Conservation (phyloP, 2,329 filamentous ascomycete genomes). For the Cytospora schulzeri region DNA sequence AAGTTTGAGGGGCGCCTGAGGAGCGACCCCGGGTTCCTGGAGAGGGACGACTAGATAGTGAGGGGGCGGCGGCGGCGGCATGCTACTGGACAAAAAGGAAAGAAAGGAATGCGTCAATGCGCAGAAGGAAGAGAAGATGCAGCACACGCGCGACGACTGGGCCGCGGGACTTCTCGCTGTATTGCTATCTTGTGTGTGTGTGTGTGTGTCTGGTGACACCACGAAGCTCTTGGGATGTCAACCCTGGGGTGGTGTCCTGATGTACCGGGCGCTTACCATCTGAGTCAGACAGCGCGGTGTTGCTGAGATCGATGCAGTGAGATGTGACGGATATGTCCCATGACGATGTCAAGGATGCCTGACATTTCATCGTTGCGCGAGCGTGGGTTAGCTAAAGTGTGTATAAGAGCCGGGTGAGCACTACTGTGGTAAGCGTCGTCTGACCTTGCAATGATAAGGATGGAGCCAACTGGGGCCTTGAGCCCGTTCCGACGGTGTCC, state of each 20-base stretch:
- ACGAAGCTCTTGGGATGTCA: background rate
- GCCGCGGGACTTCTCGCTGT: background rate
- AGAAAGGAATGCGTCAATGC: background rate
- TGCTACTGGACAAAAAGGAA: background rate
- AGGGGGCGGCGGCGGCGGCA: background rate
- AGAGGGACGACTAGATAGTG: constrained; percentile 51
- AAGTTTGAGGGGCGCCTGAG: constrained; percentile 91
- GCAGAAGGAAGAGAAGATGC: background rate
- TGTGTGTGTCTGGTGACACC: background rate
- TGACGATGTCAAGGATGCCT: background rate
- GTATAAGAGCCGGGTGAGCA: background rate
- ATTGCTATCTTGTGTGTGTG: background rate
- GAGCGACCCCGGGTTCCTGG: constrained; percentile 84
- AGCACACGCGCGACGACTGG: background rate
- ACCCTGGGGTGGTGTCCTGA: background rate
- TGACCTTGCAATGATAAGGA: background rate
- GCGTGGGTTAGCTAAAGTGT: background rate
- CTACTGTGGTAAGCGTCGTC: background rate
- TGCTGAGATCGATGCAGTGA: background rate
- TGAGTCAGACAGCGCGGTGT: constrained; percentile 31
- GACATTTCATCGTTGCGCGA: background rate
- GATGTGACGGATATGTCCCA: constrained; percentile 3
- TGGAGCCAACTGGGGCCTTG: background rate
- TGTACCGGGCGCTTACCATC: background rate
- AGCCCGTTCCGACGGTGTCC: background rate